Conservation (phyloP, 2,329 filamentous ascomycete genomes). For the Metarhizium humberi region DNA sequence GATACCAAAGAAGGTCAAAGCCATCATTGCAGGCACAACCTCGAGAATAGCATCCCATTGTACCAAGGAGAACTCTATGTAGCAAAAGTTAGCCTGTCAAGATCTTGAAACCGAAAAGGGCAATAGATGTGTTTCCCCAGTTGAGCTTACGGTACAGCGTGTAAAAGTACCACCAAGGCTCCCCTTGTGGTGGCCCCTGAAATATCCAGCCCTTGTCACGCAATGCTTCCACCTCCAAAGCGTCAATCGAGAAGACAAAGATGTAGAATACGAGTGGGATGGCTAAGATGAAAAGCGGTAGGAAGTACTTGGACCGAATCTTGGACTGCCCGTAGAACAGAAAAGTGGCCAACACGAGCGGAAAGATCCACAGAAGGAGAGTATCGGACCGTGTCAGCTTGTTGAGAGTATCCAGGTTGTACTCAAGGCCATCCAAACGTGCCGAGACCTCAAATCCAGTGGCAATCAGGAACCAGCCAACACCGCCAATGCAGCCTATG, state of each 20-base stretch:
- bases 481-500: constrained; percentile 93
- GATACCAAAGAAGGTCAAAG: constrained; percentile 93
- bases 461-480: constrained; percentile 86
- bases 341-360: constrained; percentile 64
- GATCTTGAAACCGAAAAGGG: not conserved
- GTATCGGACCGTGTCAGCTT: constrained; percentile 68
- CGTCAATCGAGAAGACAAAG: constrained; percentile 60
- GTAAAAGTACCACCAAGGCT: constrained; percentile 98
- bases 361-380: constrained; percentile 72
- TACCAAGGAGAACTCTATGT: constrained; percentile 65
- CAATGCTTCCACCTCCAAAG: constrained; percentile 56
- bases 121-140: not conserved
- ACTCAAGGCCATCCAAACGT: constrained; percentile 75
- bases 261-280: constrained; percentile 74
- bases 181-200: constrained; percentile 68
- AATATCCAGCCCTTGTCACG: constrained; percentile 84
- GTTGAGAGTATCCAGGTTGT: constrained; percentile 66
- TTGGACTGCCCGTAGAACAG: constrained; percentile 70
- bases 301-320: constrained; percentile 72
- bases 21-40: constrained; percentile 89
- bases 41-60: constrained; percentile 77
- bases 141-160: constrained; percentile 72
- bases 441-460: constrained; percentile 93
- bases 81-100: not conserved
- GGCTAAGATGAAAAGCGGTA: constrained; percentile 76